Percentiles rank a stretch among this genome's conserved stretches.
These are phyloP conservation scores for Tephrocybe sp. DNA, from an alignment of 768 basidiomycete species.

Conservation along the genomic window DNA sequence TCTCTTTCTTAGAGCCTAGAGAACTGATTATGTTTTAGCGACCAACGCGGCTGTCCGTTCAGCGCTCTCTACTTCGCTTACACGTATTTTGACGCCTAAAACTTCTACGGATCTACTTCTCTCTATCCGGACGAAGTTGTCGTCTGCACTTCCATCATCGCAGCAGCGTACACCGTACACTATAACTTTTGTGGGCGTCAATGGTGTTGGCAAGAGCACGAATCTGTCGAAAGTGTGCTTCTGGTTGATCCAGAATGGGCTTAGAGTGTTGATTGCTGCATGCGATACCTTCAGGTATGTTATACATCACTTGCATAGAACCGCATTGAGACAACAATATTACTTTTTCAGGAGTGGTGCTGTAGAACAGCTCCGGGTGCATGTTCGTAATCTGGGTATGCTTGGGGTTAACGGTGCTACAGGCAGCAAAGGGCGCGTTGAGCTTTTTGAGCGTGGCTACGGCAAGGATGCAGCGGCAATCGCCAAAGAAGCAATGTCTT, in stretches of 20 bases:
- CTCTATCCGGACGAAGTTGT: constrained; percentile 87
- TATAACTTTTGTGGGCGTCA: constrained; percentile 97
- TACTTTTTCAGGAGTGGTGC: constrained; percentile 72
- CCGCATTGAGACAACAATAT: background rate
- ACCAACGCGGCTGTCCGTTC: constrained; percentile 80
- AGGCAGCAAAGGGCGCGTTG: constrained; percentile 75
- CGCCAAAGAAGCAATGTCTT: constrained; percentile 89
- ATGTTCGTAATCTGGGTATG: constrained; percentile 92
- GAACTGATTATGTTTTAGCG: constrained; percentile 41
- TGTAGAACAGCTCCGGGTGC: constrained; percentile 95
- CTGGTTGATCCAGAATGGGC: constrained; percentile 95
- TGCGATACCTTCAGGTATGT: constrained; percentile 93
- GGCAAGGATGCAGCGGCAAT: constrained; percentile 99
- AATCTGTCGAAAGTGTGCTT: constrained; percentile 98
- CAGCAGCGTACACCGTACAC: constrained; percentile 85
- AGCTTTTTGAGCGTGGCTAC: constrained; percentile 94
- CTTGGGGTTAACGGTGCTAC: constrained; percentile 66
- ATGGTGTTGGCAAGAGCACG: constrained; percentile 98
- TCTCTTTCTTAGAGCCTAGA: constrained; percentile 7
- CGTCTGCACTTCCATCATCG: constrained; percentile 67
- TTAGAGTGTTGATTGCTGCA: constrained; percentile 93
- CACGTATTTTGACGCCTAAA: constrained; percentile 93
- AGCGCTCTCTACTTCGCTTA: constrained; percentile 84
- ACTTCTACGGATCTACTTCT: constrained; percentile 95
- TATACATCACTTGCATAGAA: background rate